These are phyloP conservation scores for Meira nashicola DNA, from an alignment of 1,284 basidiomycete species.

Conservation along the genomic window DNA sequence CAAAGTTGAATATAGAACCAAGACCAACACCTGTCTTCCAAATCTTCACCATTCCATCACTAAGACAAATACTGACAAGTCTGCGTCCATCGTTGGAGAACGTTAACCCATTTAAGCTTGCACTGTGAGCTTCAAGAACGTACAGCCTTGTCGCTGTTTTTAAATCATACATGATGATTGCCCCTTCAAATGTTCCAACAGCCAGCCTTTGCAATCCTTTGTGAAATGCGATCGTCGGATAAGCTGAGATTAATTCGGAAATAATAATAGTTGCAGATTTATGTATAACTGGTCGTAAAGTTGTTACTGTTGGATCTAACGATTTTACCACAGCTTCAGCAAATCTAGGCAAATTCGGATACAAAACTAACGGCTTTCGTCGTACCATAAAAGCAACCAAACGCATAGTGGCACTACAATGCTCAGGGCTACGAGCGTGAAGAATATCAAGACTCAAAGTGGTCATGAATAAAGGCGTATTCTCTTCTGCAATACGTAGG, in stretches of 20 bases:
- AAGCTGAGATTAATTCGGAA: conserved; percentile 71
- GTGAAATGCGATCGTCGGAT: conserved; percentile 87
- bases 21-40: conserved; percentile 57
- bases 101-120: conserved; percentile 19
- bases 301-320: conserved; percentile 80
- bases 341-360: conserved; percentile 76
- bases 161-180: conserved; percentile 82
- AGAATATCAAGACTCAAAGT: conserved; percentile 86
- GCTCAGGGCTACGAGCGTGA: conserved; percentile 69
- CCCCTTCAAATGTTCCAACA: conserved; percentile 86
- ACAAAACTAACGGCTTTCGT: conserved; percentile 81
- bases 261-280: conserved; percentile 85
- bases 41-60: conserved; percentile 61
- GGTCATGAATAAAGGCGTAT: conserved; percentile 89
- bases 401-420: conserved; percentile 83
- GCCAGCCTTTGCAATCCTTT: conserved; percentile 76
- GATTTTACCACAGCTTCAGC: conserved; percentile 95
- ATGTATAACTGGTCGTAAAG: conserved; percentile 77
- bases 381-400: conserved; percentile 88
- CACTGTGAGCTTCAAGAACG: conserved; percentile 77
- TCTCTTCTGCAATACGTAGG: conserved; percentile 73
- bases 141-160: conserved; percentile 92
- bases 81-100: conserved; percentile 87
- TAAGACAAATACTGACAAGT: conserved; percentile 78
- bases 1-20: conserved; percentile 81